A percentile compares a stretch with the other conserved stretches of the same genome.
phyloP scores from a whole-genome alignment of 2,329 filamentous ascomycete genomes.

The Amesomyces nigricolor region DNA sequence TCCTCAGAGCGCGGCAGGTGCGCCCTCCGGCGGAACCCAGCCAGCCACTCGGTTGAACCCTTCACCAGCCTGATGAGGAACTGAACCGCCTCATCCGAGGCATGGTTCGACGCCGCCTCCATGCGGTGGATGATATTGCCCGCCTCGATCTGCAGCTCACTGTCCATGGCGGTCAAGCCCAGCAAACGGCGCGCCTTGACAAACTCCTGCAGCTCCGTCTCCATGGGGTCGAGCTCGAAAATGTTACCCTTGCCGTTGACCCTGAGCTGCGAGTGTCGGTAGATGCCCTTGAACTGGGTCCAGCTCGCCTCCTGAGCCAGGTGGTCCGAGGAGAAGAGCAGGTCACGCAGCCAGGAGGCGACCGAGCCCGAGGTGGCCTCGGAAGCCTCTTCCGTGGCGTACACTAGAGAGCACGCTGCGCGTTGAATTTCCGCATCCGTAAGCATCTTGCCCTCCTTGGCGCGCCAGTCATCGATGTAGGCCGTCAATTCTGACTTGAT shows the following conservation, averaged over 20 bases:
- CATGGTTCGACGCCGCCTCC: conserved; percentile 46
- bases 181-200: conserved; percentile 47
- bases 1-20: conserved; percentile 54
- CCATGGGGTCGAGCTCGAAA: conserved; percentile 52
- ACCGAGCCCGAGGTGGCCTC: conserved; percentile 35
- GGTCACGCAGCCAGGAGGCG: conserved; percentile 53
- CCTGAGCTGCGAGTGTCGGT: conserved; percentile 42
- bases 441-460: conserved; percentile 37
- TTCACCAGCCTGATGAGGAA: conserved; percentile 52
- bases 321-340: conserved; percentile 47
- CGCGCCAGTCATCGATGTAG: conserved; percentile 42
- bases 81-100: conserved; percentile 47
- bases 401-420: conserved; percentile 56
- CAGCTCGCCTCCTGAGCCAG: conserved; percentile 27
- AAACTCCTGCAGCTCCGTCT: conserved; percentile 49
- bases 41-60: conserved; percentile 49
- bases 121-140: conserved; percentile 53
- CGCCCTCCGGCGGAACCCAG: conserved; percentile 50
- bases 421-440: conserved; percentile 50
- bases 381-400: conserved; percentile 46
- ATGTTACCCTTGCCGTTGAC: conserved; percentile 55
- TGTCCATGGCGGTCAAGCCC: conserved; percentile 54
- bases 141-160: conserved; percentile 55
- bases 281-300: conserved; percentile 39
- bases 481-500: conserved; percentile 53